A percentile compares a stretch with the other conserved stretches of the same genome.
Evolutionary conservation across 495 filamentous ascomycete genomes (phyloP).

Genomic region (Xylaria castorea): DNA sequence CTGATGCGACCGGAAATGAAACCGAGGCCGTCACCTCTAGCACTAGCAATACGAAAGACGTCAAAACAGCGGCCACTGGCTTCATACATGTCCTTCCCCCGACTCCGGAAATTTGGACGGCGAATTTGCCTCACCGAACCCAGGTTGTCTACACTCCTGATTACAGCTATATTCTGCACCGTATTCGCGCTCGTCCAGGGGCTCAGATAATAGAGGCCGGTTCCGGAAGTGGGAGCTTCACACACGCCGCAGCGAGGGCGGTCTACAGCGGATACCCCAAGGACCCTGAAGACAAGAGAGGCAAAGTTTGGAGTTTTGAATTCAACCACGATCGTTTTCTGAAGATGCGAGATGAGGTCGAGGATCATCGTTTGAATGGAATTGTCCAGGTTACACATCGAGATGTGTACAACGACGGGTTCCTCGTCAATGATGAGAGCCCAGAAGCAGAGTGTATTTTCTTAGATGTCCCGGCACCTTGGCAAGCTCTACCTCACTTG

Average conservation of each 20-base stretch:
- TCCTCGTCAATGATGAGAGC: constrained; percentile 63
- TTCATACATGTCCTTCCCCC: constrained; percentile 91
- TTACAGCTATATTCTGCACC: constrained; percentile 93
- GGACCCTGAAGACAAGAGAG: constrained; percentile 51
- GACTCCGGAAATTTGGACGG: constrained; percentile 92
- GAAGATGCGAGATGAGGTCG: constrained; percentile 76
- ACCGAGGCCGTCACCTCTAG: constrained; percentile 32
- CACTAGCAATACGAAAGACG: constrained; percentile 37
- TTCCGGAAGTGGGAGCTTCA: constrained; percentile 93
- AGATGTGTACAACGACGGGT: constrained; percentile 90
- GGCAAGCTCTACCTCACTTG: constrained; percentile 86
- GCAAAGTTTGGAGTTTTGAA: constrained; percentile 92
- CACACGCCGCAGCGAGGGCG: constrained; percentile 85
- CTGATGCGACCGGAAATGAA: constrained; percentile 39
- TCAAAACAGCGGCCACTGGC: constrained; percentile 72
- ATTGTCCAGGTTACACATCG: constrained; percentile 85
- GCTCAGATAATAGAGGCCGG: constrained; percentile 88
- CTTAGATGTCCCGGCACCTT: constrained; percentile 91
- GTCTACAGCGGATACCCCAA: constrained; percentile 82
- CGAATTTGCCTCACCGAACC: constrained; percentile 87
- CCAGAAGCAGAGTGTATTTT: constrained; percentile 84
- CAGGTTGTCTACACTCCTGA: constrained; percentile 98
- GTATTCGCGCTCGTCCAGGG: constrained; percentile 82
- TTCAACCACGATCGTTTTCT: constrained; percentile 80
- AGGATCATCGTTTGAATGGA: constrained; percentile 71